Percentiles rank a stretch among this genome's conserved stretches.
Evolutionary conservation across 768 basidiomycete species (phyloP).

Genomic region (Saitozyma podzolica): DNA sequence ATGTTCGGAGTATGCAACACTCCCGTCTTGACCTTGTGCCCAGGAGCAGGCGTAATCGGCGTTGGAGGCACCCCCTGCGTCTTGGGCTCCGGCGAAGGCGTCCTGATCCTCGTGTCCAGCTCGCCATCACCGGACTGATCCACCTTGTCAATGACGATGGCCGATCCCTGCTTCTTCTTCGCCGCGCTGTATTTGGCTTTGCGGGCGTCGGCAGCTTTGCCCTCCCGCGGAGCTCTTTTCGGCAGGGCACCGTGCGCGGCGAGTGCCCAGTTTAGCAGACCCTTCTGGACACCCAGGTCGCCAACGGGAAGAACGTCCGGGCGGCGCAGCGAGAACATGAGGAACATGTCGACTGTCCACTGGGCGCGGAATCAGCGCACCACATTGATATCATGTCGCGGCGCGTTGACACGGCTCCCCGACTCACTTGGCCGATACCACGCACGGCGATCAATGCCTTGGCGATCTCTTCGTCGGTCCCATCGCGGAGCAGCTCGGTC

Average conservation of each 20-base stretch:
- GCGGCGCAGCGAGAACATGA: constrained; percentile 80
- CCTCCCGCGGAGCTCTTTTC: constrained; percentile 3
- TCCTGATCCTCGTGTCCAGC: constrained; percentile 22
- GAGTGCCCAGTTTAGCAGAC: constrained; percentile 50
- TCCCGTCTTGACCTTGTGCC: constrained; percentile 7
- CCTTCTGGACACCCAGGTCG: constrained; percentile 76
- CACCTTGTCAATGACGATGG: constrained; percentile 15
- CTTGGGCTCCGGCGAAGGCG: background rate
- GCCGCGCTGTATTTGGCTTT: constrained; percentile 9
- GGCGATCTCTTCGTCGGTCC: constrained; percentile 72
- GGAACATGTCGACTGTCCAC: constrained; percentile 80
- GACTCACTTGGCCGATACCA: constrained; percentile 64
- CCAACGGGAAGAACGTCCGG: constrained; percentile 76
- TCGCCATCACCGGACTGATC: constrained; percentile 18
- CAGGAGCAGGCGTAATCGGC: constrained; percentile 17
- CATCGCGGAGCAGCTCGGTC: constrained; percentile 67
- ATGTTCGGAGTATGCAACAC: constrained; percentile 18
- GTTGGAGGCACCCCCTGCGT: constrained; percentile 18
- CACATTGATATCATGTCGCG: background rate
- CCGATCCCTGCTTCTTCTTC: constrained; percentile 1
- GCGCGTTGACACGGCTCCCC: too few relatives aligned
- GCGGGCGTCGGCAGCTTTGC: constrained; percentile 10
- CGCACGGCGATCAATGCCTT: constrained; percentile 73
- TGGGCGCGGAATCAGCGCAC: background rate
- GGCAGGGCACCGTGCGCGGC: constrained; percentile 42